phyloP scores from a whole-genome alignment of 2,329 filamentous ascomycete genomes.

The Phialocephala sp. region DNA sequence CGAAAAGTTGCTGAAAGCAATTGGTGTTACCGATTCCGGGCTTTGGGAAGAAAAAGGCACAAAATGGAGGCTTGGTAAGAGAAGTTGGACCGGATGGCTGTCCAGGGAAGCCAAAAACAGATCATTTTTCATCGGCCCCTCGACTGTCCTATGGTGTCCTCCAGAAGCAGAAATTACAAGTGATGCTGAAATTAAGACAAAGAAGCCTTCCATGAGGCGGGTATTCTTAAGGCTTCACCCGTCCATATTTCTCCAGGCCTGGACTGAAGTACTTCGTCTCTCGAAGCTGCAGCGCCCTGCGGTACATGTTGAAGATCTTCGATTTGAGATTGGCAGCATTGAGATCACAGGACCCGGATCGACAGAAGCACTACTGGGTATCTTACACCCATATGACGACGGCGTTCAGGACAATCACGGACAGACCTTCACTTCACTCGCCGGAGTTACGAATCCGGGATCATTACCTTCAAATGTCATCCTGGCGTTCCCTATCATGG shows the following conservation, averaged over 20 bases:
- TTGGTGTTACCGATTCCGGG: slow-evolving; percentile 66
- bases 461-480: slow-evolving; percentile 72
- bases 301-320: slow-evolving; percentile 67
- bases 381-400: slow-evolving; percentile 61
- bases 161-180: slow-evolving; percentile 27
- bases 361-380: slow-evolving; percentile 75
- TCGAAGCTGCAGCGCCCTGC: slow-evolving; percentile 66
- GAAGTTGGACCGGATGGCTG: slow-evolving; percentile 63
- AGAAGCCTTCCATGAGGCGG: slow-evolving; percentile 47
- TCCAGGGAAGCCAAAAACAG: slow-evolving; percentile 59
- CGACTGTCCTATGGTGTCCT: slow-evolving; percentile 75
- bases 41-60: slow-evolving; percentile 67
- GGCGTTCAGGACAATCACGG: slow-evolving; percentile 52
- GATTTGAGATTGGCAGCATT: slow-evolving; percentile 76
- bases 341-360: slow-evolving; percentile 75
- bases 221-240: slow-evolving; percentile 82
- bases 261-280: slow-evolving; percentile 63
- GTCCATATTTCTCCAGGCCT: slow-evolving; percentile 72
- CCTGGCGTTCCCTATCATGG: slow-evolving; percentile 74
- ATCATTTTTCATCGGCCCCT: slow-evolving; percentile 69
- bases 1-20: slow-evolving; percentile 65
- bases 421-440: slow-evolving; percentile 56
- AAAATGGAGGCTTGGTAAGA: slow-evolving; percentile 72
- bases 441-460: slow-evolving; percentile 69
- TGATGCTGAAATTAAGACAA: slow-evolving; percentile 44